Base-by-base conservation (phyloP, 176 grass and related monocot species). In the Musa acuminata region DNA sequence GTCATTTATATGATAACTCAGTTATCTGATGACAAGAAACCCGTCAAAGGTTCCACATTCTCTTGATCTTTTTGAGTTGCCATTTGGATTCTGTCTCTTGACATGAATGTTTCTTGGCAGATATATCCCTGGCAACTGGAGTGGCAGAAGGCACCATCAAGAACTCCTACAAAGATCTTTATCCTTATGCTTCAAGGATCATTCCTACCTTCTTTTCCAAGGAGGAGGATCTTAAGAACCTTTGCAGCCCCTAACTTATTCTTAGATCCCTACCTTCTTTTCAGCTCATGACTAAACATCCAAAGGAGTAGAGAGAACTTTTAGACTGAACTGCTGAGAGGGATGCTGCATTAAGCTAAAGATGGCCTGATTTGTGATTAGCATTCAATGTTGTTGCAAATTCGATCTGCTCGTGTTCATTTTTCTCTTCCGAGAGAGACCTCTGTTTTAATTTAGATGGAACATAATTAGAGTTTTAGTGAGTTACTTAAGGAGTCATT, bases 141-240 rank as follows among this genome's bases (percentile, higher is more conserved):
- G 70, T 72, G 51, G 70, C 51, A 52, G 70, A 72, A 72, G 51
- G 70, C 51, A 72, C 70, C 50, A 72, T 72, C 9, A 72, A 24
- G 22, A 72, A 72, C 8, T 53, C 70, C 1, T 72, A 72, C 70
- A 72, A 72, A 19, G 70, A 72, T 72, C 70, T 72, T 23, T 53
- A 72, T 72, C 70, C 70, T 72, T 72, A 72, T 72, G 51, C 21
- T 25, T 53, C 70, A 24, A 52, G 51, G n/a, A 72, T 72, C 16
- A 72, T 72, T 25, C 70, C 70, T 6, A 13, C 70, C 13, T 53
- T 7, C n/a, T 72, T 25, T 72, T 50, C 70, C 51, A 72, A 52
- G 49, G 70, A 72, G 26, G 50, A 53, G 70, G 70, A 72, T 53
- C 70, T 52, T 2, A 72, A 72, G 26, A 72, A 72, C 21, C 51